These are phyloP conservation scores for Alternaria atra DNA, from an alignment of 2,329 filamentous ascomycete species.

Conservation along the genomic window DNA sequence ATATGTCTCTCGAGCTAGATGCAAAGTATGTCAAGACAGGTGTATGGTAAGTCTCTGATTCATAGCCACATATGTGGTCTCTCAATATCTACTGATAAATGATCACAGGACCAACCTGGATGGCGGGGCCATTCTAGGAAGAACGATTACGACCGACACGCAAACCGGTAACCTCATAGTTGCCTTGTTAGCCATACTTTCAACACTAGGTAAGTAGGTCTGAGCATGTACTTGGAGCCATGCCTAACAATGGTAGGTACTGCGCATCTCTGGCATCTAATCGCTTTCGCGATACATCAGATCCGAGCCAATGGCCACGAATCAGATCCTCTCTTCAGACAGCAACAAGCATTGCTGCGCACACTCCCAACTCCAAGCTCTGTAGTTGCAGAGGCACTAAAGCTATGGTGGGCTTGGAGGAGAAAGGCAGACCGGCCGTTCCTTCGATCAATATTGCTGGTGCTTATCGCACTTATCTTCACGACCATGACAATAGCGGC, in stretches of 20 bases:
- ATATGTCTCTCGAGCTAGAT: background rate
- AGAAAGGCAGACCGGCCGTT: conserved; percentile 12
- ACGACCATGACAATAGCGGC: conserved; percentile 13
- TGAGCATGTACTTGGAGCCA: background rate
- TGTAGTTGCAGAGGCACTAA: conserved; percentile 24
- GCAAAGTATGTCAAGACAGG: background rate
- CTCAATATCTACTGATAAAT: no score
- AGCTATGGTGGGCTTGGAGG: conserved; percentile 32
- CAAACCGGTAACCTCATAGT: conserved; percentile 28
- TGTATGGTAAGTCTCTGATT: background rate
- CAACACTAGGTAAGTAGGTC: conserved; percentile 12
- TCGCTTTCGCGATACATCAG: conserved; percentile 28
- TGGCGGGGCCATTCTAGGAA: conserved; percentile 19
- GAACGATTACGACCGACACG: conserved; percentile 31
- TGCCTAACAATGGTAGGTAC: background rate
- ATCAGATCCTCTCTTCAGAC: conserved; percentile 25
- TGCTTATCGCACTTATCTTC: conserved; percentile 19
- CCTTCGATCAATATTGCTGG: conserved; percentile 13
- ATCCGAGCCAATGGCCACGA: conserved; percentile 19
- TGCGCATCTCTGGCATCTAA: conserved; percentile 30
- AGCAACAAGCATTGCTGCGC: conserved; percentile 32
- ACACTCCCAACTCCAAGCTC: conserved; percentile 26
- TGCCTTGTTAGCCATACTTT: conserved; percentile 28
- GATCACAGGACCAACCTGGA: background rate
- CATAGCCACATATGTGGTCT: no score